Evolutionary conservation across 1,284 basidiomycete genomes (phyloP).

Genomic region (Abortiporus biennis): DNA sequence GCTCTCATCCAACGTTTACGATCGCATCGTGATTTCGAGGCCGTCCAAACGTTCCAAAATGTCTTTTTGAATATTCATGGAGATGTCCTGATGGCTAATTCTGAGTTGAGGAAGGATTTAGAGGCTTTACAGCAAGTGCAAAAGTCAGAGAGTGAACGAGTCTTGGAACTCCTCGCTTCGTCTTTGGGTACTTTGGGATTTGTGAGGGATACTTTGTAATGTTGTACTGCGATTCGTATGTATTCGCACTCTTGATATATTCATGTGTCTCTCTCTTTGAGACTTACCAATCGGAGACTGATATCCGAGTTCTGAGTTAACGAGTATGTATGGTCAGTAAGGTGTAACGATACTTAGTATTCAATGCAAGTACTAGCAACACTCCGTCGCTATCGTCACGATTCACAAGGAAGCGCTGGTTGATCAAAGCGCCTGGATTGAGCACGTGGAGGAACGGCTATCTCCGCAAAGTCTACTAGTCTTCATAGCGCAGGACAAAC

Average conservation of each 20-base stretch:
- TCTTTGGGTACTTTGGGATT: conserved; percentile 71
- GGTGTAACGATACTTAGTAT: no score
- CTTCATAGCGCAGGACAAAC: no score
- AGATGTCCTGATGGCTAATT: conserved; percentile 70
- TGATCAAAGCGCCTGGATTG: no score
- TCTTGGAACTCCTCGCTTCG: conserved; percentile 66
- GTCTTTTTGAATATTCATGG: conserved; percentile 85
- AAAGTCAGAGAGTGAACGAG: conserved; percentile 62
- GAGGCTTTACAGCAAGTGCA: conserved; percentile 59
- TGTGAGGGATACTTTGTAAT: conserved; percentile 42
- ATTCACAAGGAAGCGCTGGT: no score
- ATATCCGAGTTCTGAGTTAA: no score
- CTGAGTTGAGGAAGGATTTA: conserved; percentile 54
- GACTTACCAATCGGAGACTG: no score
- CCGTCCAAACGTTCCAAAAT: conserved; percentile 84
- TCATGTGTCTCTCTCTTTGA: not conserved
- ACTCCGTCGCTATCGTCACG: no score
- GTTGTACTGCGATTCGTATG: no score
- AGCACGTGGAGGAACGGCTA: no score
- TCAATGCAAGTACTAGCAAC: no score
- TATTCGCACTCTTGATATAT: not conserved
- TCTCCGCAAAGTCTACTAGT: no score
- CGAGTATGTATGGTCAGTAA: no score
- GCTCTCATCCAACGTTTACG: conserved; percentile 71
- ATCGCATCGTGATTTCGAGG: conserved; percentile 90